These are phyloP conservation scores for Periconia sp. DNA, from an alignment of 2,329 filamentous ascomycete species.

Conservation along the genomic window DNA sequence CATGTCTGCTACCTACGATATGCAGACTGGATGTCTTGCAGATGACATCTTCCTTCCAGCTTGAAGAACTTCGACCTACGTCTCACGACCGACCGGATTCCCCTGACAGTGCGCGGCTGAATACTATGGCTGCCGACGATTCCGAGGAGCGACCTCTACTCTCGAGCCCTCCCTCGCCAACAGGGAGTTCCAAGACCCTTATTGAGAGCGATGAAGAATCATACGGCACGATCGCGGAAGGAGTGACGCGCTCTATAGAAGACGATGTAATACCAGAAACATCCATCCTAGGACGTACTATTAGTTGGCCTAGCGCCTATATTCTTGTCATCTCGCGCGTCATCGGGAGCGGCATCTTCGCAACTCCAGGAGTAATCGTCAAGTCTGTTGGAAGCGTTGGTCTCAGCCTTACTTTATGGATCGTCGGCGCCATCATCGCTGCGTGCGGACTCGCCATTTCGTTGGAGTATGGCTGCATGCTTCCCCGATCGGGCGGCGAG, in stretches of 20 bases:
- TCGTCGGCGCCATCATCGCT: conserved; percentile 66
- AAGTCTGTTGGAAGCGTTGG: conserved; percentile 71
- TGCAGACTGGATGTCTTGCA: background rate
- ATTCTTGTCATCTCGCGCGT: conserved; percentile 72
- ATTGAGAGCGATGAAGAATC: conserved; percentile 25
- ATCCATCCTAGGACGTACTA: conserved; percentile 62
- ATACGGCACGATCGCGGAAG: conserved; percentile 14
- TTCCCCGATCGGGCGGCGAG: conserved; percentile 69
- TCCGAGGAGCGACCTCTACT: conserved; percentile 29
- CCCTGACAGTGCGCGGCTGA: background rate
- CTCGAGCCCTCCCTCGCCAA: conserved; percentile 17
- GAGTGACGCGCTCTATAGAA: conserved; percentile 50
- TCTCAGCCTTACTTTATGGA: conserved; percentile 67
- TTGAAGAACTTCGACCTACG: background rate
- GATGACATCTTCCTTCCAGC: background rate
- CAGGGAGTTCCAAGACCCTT: conserved; percentile 23
- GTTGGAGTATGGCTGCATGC: conserved; percentile 73
- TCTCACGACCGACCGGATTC: conserved; percentile 2
- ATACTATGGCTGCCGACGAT: conserved; percentile 19
- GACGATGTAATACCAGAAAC: conserved; percentile 67
- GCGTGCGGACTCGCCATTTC: conserved; percentile 67
- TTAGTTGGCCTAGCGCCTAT: conserved; percentile 69
- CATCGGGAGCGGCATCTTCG: conserved; percentile 74
- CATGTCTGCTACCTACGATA: conserved; percentile 1
- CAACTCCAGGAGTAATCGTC: conserved; percentile 71